Evolutionary conservation across 169 alveolate species (phyloP).

Genomic region (Plasmodium inui): DNA sequence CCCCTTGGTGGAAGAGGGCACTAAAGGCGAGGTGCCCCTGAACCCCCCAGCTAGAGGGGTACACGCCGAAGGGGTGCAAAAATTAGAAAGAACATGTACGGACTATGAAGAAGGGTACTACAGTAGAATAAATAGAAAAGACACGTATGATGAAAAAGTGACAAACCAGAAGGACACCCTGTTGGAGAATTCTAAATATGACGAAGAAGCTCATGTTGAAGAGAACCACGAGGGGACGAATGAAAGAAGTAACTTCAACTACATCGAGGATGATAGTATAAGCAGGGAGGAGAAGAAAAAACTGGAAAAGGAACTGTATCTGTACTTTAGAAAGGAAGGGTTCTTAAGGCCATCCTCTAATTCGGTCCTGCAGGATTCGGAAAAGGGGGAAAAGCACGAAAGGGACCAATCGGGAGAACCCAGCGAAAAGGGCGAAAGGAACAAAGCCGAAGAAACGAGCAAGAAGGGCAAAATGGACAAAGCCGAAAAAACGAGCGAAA

Average conservation of each 20-base stretch:
- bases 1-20: not conserved
- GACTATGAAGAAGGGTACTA: not conserved
- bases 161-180: not conserved
- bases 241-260: not conserved
- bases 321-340: slow-evolving; percentile 63
- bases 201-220: not conserved
- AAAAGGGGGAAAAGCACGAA: not conserved
- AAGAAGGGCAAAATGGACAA: not conserved
- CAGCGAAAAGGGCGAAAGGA: not conserved
- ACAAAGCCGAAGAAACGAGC: not conserved
- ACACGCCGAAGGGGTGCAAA: not conserved
- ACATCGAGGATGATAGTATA: slow-evolving; percentile 35
- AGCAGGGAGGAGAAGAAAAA: not conserved
- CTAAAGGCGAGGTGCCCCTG: not conserved
- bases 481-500: not conserved
- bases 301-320: slow-evolving; percentile 40
- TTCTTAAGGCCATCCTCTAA: slow-evolving; percentile 11
- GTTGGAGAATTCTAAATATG: not conserved
- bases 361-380: not conserved
- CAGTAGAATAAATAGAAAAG: not conserved
- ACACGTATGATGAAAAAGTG: not conserved
- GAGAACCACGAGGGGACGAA: not conserved
- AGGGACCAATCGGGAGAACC: not conserved
- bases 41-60: not conserved
- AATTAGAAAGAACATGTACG: not conserved